Percentiles rank a stretch among this genome's conserved stretches.
These are phyloP conservation scores for Debaryomyces psychrophilus DNA, from an alignment of 1,139 yeast species.

Conservation along the genomic window DNA sequence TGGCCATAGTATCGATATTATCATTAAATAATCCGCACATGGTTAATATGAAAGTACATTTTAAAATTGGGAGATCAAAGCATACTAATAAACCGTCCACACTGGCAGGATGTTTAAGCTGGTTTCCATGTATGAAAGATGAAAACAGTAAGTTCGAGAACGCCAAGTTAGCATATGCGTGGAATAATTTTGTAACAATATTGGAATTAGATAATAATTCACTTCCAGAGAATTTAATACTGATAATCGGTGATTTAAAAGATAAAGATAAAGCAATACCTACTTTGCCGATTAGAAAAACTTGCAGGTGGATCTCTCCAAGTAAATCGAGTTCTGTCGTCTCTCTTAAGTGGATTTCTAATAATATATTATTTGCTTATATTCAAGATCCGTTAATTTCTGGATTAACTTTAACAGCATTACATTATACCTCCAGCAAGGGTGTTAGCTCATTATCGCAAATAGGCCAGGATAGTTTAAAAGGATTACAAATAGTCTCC, in stretches of 20 bases:
- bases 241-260: slow-evolving; percentile 35
- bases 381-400: slow-evolving; percentile 9
- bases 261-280: slow-evolving; percentile 45
- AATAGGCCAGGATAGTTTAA: slow-evolving; percentile 9
- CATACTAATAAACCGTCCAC: slow-evolving; percentile 16
- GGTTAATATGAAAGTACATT: slow-evolving; percentile 50
- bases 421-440: slow-evolving; percentile 7
- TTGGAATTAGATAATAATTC: slow-evolving; percentile 49
- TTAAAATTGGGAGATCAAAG: slow-evolving; percentile 52
- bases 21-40: slow-evolving; percentile 45
- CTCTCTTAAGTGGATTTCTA: slow-evolving; percentile 62
- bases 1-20: slow-evolving; percentile 58
- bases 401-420: slow-evolving; percentile 2
- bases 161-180: slow-evolving; percentile 66
- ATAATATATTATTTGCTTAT: slow-evolving; percentile 49
- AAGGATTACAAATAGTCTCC: neutral
- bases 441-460: neutral
- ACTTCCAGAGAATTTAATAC: slow-evolving; percentile 33
- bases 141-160: slow-evolving; percentile 31
- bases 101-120: slow-evolving; percentile 43
- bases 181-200: slow-evolving; percentile 61
- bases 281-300: slow-evolving; percentile 43
- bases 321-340: slow-evolving; percentile 45
- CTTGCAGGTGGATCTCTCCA: slow-evolving; percentile 48
- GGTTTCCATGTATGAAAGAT: slow-evolving; percentile 52